Evolutionary conservation across 352 stramenopile genomes (phyloP).

Genomic region (Globisporangium orthogonon): DNA sequence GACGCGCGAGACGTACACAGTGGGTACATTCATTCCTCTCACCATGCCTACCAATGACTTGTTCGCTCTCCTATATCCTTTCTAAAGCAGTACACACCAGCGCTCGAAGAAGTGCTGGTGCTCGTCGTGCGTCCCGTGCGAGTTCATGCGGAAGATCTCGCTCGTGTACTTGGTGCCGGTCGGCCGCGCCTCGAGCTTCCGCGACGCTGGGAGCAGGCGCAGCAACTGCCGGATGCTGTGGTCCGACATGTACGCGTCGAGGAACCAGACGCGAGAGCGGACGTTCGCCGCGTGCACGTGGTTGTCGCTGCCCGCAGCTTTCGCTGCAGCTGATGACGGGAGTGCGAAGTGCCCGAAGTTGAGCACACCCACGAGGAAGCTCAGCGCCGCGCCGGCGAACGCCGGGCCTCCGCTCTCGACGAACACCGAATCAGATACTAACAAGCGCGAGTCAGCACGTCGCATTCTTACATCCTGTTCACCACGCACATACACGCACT

Average conservation of each 20-base stretch:
- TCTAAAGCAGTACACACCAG: slow-evolving; percentile 65
- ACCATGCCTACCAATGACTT: neutral
- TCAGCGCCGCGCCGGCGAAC: slow-evolving; percentile 44
- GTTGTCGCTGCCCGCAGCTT: slow-evolving; percentile 6
- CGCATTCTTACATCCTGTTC: neutral
- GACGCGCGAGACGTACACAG: neutral
- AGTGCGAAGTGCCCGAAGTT: slow-evolving; percentile 47
- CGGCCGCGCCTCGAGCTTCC: slow-evolving; percentile 36
- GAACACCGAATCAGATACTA: slow-evolving; percentile 72
- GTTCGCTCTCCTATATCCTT: too few species aligned
- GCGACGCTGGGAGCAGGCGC: slow-evolving; percentile 28
- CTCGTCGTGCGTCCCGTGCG: slow-evolving; percentile 52
- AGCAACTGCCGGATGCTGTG: slow-evolving; percentile 49
- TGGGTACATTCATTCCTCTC: neutral
- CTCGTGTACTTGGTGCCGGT: slow-evolving; percentile 41
- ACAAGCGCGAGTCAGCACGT: too few species aligned
- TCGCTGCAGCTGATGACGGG: slow-evolving; percentile 3
- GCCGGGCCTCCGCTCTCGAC: slow-evolving; percentile 54
- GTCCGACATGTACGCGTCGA: slow-evolving; percentile 75
- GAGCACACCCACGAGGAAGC: slow-evolving; percentile 40
- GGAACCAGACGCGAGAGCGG: slow-evolving; percentile 46
- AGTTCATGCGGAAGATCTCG: slow-evolving; percentile 42
- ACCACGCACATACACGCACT: slow-evolving; percentile 9
- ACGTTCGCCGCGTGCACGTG: slow-evolving; percentile 4
- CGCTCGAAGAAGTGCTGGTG: slow-evolving; percentile 49